phyloP scores from a whole-genome alignment of 345 rosid species.

The Anacardium occidentale region DNA sequence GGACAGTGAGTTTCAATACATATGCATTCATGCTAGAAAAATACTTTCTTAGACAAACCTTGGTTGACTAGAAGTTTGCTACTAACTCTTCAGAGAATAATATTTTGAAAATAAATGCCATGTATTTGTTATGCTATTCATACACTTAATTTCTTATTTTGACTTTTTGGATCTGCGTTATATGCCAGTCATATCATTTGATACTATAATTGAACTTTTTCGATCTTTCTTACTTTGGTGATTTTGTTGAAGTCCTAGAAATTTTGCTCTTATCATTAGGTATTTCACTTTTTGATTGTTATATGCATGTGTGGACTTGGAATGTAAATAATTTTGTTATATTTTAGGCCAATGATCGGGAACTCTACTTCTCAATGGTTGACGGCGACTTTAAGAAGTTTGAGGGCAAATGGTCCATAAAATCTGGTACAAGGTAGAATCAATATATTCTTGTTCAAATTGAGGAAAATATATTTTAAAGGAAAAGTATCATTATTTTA shows the following conservation, averaged over 20 bases:
- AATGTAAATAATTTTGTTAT: background rate
- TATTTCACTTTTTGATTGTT: background rate
- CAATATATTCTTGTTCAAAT: background rate
- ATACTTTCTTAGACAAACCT: too few species aligned
- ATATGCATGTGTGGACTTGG: background rate
- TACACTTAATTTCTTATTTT: too few species aligned
- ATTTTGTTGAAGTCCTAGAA: background rate
- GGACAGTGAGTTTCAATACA: too few species aligned
- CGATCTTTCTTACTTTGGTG: background rate
- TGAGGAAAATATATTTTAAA: background rate
- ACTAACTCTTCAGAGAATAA: too few species aligned
- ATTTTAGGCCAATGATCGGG: conserved; percentile 59
- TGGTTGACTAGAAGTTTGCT: too few species aligned
- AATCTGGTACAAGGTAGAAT: conserved; percentile 64
- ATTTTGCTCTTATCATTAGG: background rate
- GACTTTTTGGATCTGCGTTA: too few species aligned
- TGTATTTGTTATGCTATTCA: too few species aligned
- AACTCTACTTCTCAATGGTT: conserved; percentile 87
- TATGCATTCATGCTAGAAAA: too few species aligned
- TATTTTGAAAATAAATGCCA: too few species aligned
- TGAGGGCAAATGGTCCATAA: conserved; percentile 91
- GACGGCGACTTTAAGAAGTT: conserved; percentile 99
- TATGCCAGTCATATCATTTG: too few species aligned
- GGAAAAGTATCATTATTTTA: background rate
- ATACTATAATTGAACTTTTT: too few species aligned